These are phyloP conservation scores for Suillus spraguei DNA, from an alignment of 768 basidiomycete genomes.

Conservation along the genomic window DNA sequence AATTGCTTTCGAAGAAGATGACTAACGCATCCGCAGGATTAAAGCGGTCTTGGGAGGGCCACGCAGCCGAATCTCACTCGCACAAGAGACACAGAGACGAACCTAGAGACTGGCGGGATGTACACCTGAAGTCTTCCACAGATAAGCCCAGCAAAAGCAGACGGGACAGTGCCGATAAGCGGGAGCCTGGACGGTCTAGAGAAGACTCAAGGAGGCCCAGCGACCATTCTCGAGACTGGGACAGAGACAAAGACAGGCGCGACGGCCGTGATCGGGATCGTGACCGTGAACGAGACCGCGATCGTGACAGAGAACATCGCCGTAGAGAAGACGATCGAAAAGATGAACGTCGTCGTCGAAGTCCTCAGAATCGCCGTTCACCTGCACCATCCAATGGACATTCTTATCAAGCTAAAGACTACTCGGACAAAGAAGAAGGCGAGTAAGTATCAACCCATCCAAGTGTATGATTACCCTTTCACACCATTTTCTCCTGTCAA, in stretches of 20 bases:
- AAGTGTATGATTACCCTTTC: constrained; percentile 8
- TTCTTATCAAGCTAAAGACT: constrained; percentile 27
- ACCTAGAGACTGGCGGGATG: constrained; percentile 70
- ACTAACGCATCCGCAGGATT: constrained; percentile 84
- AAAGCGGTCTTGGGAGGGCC: constrained; percentile 79
- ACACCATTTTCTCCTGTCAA: constrained; percentile 29
- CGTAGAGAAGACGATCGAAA: constrained; percentile 34
- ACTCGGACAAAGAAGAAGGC: constrained; percentile 84
- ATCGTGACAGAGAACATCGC: constrained; percentile 26
- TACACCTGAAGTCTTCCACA: constrained; percentile 49
- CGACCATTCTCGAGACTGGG: constrained; percentile 31
- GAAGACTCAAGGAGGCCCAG: constrained; percentile 39
- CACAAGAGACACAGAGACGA: constrained; percentile 62
- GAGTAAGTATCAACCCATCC: constrained; percentile 67
- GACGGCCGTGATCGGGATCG: constrained; percentile 28
- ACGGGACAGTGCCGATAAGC: constrained; percentile 41
- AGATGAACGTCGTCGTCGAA: constrained; percentile 30
- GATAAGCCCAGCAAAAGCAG: constrained; percentile 29
- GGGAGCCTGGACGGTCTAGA: constrained; percentile 40
- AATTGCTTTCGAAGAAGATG: constrained; percentile 50
- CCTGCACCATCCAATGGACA: constrained; percentile 24
- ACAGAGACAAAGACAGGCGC: constrained; percentile 24
- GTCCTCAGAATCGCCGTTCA: constrained; percentile 15
- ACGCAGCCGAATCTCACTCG: constrained; percentile 36
- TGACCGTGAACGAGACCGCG: constrained; percentile 31